Evolutionary conservation across 768 basidiomycete species (phyloP).

Genomic region (Lentinula boryana): DNA sequence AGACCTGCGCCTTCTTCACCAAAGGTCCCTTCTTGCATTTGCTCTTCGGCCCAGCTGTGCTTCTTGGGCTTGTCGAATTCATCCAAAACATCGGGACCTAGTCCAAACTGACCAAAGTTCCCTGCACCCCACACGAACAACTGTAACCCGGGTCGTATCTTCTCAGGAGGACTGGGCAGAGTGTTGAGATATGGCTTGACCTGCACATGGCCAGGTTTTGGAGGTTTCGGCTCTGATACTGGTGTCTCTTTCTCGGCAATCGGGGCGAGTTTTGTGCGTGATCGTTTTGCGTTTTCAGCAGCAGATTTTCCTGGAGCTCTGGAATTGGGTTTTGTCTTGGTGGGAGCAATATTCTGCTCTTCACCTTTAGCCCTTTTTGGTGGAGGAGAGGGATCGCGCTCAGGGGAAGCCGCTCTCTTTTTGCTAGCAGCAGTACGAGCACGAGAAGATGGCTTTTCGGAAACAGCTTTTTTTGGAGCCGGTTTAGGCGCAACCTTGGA

Average conservation of each 20-base stretch:
- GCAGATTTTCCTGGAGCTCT: slow-evolving; percentile 11
- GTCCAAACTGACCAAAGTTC: slow-evolving; percentile 93
- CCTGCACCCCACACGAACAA: slow-evolving; percentile 89
- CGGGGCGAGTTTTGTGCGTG: slow-evolving; percentile 10
- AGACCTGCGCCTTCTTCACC: slow-evolving; percentile 74
- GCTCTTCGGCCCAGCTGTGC: slow-evolving; percentile 71
- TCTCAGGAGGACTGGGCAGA: slow-evolving; percentile 52
- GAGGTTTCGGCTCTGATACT: slow-evolving; percentile 21
- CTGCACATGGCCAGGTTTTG: slow-evolving; percentile 30
- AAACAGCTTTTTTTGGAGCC: slow-evolving; percentile 12
- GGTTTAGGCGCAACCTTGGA: slow-evolving; percentile 14
- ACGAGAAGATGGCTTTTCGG: slow-evolving; percentile 25
- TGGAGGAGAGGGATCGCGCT: slow-evolving; percentile 34
- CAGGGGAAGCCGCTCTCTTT: slow-evolving; percentile 51
- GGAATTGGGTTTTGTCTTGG: slow-evolving; percentile 15
- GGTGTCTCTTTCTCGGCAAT: slow-evolving; percentile 9
- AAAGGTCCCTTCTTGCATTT: slow-evolving; percentile 65
- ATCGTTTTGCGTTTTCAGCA: slow-evolving; percentile 16
- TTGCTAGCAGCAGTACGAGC: slow-evolving; percentile 28
- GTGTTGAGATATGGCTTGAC: slow-evolving; percentile 58
- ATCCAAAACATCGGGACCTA: slow-evolving; percentile 68
- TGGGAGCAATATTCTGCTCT: slow-evolving; percentile 30
- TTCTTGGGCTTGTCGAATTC: slow-evolving; percentile 75
- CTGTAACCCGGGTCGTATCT: slow-evolving; percentile 58
- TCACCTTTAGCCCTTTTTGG: slow-evolving; percentile 41